Percentiles rank a stretch among this genome's conserved stretches.
Evolutionary conservation across 2,329 filamentous ascomycete genomes (phyloP).

Genomic region (Lecanicillium sp.): DNA sequence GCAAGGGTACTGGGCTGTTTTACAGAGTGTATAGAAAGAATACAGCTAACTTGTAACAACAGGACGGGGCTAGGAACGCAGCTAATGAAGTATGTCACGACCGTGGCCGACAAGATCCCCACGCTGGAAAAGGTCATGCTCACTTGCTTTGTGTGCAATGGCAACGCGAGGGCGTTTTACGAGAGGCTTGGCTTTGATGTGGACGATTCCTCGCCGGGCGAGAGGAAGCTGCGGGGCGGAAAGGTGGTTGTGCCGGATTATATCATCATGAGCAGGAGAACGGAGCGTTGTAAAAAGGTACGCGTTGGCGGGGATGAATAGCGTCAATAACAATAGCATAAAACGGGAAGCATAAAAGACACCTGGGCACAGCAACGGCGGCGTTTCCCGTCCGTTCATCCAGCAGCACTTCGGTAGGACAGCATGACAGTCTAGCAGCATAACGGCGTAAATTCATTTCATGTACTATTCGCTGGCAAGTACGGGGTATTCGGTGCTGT

Average conservation of each 20-base stretch:
- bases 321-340: too few species aligned
- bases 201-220: slow-evolving; percentile 48
- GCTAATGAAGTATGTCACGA: slow-evolving; percentile 50
- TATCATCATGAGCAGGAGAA: slow-evolving; percentile 43
- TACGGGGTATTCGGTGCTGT: slow-evolving; percentile 8
- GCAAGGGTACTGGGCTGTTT: slow-evolving; percentile 36
- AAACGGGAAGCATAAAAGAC: too few species aligned
- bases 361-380: too few species aligned
- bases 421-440: slow-evolving; percentile 7
- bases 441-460: slow-evolving; percentile 8
- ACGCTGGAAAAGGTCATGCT: slow-evolving; percentile 62
- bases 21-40: background rate
- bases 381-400: too few species aligned
- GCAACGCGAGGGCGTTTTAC: slow-evolving; percentile 52
- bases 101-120: slow-evolving; percentile 44
- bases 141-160: slow-evolving; percentile 61
- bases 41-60: background rate
- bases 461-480: slow-evolving; percentile 11
- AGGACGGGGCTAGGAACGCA: slow-evolving; percentile 56
- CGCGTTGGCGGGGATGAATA: too few species aligned
- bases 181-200: slow-evolving; percentile 46
- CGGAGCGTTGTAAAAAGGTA: background rate
- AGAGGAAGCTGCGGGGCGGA: slow-evolving; percentile 45
- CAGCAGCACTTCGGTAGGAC: slow-evolving; percentile 6
- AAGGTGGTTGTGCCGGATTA: slow-evolving; percentile 49